A percentile compares a stretch with the other conserved stretches of the same genome.
Evolutionary conservation across 768 basidiomycete genomes (phyloP).

Genomic region (Cantharellus cinnabarinus): DNA sequence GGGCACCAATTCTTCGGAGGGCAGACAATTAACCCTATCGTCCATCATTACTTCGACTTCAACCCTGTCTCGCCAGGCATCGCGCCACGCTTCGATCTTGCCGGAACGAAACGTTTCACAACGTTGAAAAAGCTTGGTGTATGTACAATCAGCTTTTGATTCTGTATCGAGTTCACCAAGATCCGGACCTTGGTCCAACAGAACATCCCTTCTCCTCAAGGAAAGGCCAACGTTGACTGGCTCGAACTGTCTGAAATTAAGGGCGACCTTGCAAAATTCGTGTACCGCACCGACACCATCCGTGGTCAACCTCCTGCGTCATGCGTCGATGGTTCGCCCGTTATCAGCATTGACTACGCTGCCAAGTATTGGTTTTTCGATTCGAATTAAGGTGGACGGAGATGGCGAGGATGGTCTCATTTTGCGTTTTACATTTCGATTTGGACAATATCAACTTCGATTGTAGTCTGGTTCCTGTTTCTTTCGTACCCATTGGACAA

Average conservation of each 20-base stretch:
- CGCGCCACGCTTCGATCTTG: background rate
- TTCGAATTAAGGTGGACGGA: too few species aligned
- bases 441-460: too few species aligned
- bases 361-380: background rate
- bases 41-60: background rate
- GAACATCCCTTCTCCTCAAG: background rate
- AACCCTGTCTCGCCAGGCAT: background rate
- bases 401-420: too few species aligned
- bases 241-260: slow-evolving; percentile 25
- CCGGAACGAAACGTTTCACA: background rate
- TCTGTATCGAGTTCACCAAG: too few species aligned
- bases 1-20: too few species aligned
- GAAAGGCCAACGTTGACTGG: background rate
- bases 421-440: too few species aligned
- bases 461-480: too few species aligned
- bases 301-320: slow-evolving; percentile 14
- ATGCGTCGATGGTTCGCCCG: background rate
- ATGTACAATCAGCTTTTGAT: background rate
- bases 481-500: too few species aligned
- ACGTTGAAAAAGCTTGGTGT: background rate
- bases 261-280: slow-evolving; percentile 22
- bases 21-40: background rate
- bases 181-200: background rate
- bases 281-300: slow-evolving; percentile 14
- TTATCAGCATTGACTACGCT: background rate